These are phyloP conservation scores for Diphasiastrum complanatum DNA, from an alignment of 83 land plant species.

Conservation along the genomic window DNA sequence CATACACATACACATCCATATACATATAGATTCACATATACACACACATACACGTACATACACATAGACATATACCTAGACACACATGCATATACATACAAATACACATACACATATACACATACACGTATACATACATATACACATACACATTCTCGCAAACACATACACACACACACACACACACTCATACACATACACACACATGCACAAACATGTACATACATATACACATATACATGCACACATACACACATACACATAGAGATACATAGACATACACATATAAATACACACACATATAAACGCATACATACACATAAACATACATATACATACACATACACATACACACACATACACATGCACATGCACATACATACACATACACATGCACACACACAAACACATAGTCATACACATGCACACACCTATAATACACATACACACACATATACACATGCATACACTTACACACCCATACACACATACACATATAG, in stretches of 20 bases:
- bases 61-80: slow-evolving; percentile 1
- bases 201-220: not conserved
- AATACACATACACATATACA: slow-evolving; percentile 1
- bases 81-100: slow-evolving; percentile 1
- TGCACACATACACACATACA: not conserved
- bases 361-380: slow-evolving; percentile 4
- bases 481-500: too few species aligned
- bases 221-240: not conserved
- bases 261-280: too few species aligned
- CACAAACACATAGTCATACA: not conserved
- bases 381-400: not conserved
- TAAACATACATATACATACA: too few species aligned
- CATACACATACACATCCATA: slow-evolving; percentile 1
- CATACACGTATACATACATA: not conserved
- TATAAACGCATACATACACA: too few species aligned
- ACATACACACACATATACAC: too few species aligned
- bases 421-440: not conserved
- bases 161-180: not conserved
- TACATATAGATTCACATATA: slow-evolving; percentile 1
- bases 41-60: slow-evolving; percentile 2
- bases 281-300: too few species aligned
- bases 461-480: too few species aligned
- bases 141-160: not conserved
- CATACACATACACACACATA: too few species aligned
- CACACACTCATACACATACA: slow-evolving; percentile 6